Evolutionary conservation across 2,329 filamentous ascomycete genomes (phyloP).

Genomic region (Balansia obtecta): DNA sequence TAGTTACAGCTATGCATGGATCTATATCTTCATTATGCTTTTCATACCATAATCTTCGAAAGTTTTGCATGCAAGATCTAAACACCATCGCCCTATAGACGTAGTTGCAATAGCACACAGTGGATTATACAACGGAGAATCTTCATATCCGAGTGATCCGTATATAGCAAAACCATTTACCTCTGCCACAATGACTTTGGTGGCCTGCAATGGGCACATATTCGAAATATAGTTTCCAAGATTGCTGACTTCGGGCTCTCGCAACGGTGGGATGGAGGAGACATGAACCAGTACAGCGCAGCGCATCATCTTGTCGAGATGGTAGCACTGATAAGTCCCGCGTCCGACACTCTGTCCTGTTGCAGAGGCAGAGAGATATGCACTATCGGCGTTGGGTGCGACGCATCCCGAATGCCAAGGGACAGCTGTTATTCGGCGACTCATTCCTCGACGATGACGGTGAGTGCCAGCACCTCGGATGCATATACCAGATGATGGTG

Average conservation of each 20-base stretch:
- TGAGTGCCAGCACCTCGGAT: background rate
- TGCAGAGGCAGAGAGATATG: slow-evolving; percentile 1
- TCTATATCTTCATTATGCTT: too few relatives aligned
- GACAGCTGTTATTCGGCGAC: background rate
- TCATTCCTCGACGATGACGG: background rate
- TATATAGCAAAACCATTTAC: slow-evolving; percentile 9
- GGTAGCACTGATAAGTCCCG: background rate
- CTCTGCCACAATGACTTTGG: slow-evolving; percentile 9
- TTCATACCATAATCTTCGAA: too few relatives aligned
- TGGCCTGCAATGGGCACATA: background rate
- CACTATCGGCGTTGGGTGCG: background rate
- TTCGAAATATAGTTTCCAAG: slow-evolving; percentile 8
- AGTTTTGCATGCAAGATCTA: too few relatives aligned
- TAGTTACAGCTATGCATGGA: too few relatives aligned
- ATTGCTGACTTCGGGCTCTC: slow-evolving; percentile 12
- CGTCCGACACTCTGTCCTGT: background rate
- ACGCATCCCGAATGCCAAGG: background rate
- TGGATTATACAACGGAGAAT: too few relatives aligned
- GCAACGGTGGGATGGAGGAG: slow-evolving; percentile 3
- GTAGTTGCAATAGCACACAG: too few relatives aligned
- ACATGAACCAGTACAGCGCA: too few relatives aligned
- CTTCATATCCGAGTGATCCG: too few relatives aligned
- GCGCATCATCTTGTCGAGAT: too few relatives aligned
- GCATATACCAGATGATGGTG: background rate
- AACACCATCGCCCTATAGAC: too few relatives aligned